Percentiles rank a stretch among this genome's conserved stretches.
Conservation (phyloP, 192 early-diverging fungal species). For the Mortierella alpina region DNA sequence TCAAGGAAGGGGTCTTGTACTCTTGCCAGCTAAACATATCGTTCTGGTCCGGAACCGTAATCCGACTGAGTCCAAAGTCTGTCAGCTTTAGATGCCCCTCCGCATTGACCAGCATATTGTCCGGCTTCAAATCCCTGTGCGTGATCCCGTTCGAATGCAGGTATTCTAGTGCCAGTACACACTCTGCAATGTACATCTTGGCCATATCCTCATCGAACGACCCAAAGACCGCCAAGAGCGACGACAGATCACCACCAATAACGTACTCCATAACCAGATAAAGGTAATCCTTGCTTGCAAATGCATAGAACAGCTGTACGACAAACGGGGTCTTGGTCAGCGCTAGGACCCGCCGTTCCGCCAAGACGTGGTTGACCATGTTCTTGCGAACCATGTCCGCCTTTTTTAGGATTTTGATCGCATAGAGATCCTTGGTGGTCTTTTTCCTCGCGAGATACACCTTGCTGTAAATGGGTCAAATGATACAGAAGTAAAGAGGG, state of each 20-base stretch:
- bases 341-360: slow-evolving; percentile 87
- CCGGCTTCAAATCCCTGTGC: slow-evolving; percentile 86
- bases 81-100: slow-evolving; percentile 94
- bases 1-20: slow-evolving; percentile 39
- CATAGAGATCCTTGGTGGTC: slow-evolving; percentile 89
- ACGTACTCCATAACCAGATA: slow-evolving; percentile 95
- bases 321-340: slow-evolving; percentile 86
- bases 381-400: slow-evolving; percentile 96
- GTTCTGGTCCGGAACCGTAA: slow-evolving; percentile 69
- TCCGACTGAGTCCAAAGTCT: slow-evolving; percentile 94
- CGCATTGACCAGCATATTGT: slow-evolving; percentile 87
- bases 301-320: slow-evolving; percentile 93
- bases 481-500: slow-evolving; percentile 13
- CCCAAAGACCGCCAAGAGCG: slow-evolving; percentile 77
- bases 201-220: slow-evolving; percentile 85
- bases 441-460: slow-evolving; percentile 90
- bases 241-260: slow-evolving; percentile 88
- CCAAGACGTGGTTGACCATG: slow-evolving; percentile 92
- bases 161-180: slow-evolving; percentile 90
- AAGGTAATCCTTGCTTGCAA: slow-evolving; percentile 88
- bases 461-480: slow-evolving; percentile 58
- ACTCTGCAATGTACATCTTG: slow-evolving; percentile 91
- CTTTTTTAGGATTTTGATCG: slow-evolving; percentile 93
- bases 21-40: slow-evolving; percentile 46
- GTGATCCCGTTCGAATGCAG: slow-evolving; percentile 91